These are phyloP conservation scores for Fusarium luffae DNA, from an alignment of 2,329 filamentous ascomycete species.

Conservation along the genomic window DNA sequence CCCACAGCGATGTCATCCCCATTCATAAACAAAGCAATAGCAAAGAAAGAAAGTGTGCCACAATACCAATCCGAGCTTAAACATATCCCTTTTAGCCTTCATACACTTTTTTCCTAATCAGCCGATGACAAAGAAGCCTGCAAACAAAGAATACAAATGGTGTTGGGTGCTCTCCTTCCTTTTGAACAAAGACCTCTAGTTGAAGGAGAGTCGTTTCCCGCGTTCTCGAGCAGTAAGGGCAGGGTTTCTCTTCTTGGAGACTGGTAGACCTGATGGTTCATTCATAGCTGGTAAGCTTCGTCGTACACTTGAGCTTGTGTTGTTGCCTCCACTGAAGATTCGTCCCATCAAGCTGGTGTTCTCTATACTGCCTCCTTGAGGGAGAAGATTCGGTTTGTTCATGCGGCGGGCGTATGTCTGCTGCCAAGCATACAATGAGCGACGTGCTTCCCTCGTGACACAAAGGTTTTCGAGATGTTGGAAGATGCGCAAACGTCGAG, in stretches of 20 bases:
- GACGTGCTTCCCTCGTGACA: conserved; percentile 58
- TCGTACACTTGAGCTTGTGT: conserved; percentile 38
- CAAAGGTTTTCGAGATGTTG: conserved; percentile 60
- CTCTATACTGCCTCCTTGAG: conserved; percentile 51
- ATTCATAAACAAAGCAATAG: conserved; percentile 14
- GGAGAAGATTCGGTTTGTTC: conserved; percentile 54
- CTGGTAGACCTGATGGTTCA: conserved; percentile 11
- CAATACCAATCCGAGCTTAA: conserved; percentile 10
- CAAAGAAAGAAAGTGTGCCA: background rate
- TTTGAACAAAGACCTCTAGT: conserved; percentile 15
- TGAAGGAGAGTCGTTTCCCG: conserved; percentile 33
- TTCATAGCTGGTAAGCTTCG: conserved; percentile 34
- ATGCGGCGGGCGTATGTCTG: conserved; percentile 58
- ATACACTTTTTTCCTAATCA: conserved; percentile 3
- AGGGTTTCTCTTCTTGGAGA: conserved; percentile 16
- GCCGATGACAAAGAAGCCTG: background rate
- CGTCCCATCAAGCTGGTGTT: conserved; percentile 45
- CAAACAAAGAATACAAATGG: conserved; percentile 1
- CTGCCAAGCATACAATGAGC: conserved; percentile 62
- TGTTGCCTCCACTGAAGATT: conserved; percentile 42
- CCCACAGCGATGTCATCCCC: background rate
- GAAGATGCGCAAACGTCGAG: conserved; percentile 58
- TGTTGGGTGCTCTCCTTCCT: background rate
- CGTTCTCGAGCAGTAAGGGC: background rate
- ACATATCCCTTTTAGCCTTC: conserved; percentile 10